Evolutionary conservation across 202 grass and related monocot genomes (phyloP), one percentile per base, ranked within the genome.

Genomic region (Bolboschoenoplectus hybrid): DNA sequence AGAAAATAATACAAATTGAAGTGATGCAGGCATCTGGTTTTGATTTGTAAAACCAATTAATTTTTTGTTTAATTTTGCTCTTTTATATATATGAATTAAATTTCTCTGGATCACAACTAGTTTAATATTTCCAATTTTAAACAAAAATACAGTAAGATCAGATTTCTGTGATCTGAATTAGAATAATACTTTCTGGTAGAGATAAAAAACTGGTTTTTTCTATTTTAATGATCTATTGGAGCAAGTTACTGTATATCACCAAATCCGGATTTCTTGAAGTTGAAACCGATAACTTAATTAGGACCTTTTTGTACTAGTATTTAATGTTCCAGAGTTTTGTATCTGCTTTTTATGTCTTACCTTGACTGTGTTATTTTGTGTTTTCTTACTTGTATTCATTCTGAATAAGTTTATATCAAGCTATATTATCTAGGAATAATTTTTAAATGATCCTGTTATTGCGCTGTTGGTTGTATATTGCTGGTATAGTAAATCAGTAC

Each of bases 251-350:
- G 17, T 74, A 50, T 74, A 74, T 20, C 9, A 50, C 20, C 46
- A 51, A 74, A 74, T 74, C 68, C 8, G 10, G 19, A 74, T 74
- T 50, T 9, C 4, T 47, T 11, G 10, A 74, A 74, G 9, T 26
- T 50, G 9, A 1, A 17, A 50, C 51, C 13, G 1, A 51, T 46
- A 32, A 49, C 8, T 51, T 80, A 60, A 80, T 19, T n/a, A 19
- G 36, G 13, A 1, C 53, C 75, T 80, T 40, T 40, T 80, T n/a
- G 74, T 79, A n/a, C 35, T 35, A 9, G 75, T 57, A 80, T 41
- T 60, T 20, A 41, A 80, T 61, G 9, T 61, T 41, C 53, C 9
- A 1, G 3, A 3, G 38, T 19, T 74, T 41, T 80, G 34, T 61
- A 80, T 43, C 8, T 1, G 14, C 38, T 52, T 9, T n/a, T 36